Evolutionary conservation across 2,329 filamentous ascomycete genomes (phyloP).

Genomic region (Aureobasidium namibiae): DNA sequence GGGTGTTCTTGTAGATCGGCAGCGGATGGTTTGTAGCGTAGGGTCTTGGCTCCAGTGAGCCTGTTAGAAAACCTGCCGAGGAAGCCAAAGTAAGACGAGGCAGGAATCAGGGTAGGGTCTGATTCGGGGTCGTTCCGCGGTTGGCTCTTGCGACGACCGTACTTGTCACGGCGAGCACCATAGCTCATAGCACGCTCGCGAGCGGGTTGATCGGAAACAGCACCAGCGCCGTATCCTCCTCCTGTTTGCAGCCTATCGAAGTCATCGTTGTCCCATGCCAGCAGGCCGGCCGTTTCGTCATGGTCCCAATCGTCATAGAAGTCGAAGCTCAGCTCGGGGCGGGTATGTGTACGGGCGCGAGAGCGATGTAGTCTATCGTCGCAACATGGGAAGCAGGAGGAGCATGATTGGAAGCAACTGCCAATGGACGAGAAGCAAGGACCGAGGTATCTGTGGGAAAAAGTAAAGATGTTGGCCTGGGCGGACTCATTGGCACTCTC

Average conservation of each 20-base stretch:
- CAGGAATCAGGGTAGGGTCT: constrained; percentile 85
- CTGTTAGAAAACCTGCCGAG: constrained; percentile 76
- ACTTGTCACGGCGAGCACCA: constrained; percentile 54
- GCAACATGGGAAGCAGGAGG: constrained; percentile 64
- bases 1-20: constrained; percentile 87
- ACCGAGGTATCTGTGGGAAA: constrained; percentile 73
- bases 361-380: constrained; percentile 67
- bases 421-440: constrained; percentile 67
- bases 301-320: constrained; percentile 97
- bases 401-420: constrained; percentile 58
- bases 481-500: constrained; percentile 85
- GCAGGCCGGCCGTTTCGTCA: constrained; percentile 52
- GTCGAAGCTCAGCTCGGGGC: constrained; percentile 82
- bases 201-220: constrained; percentile 49
- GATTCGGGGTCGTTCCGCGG: constrained; percentile 41
- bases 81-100: constrained; percentile 78
- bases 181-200: constrained; percentile 85
- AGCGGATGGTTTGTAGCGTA: constrained; percentile 84
- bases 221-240: constrained; percentile 14
- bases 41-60: constrained; percentile 59
- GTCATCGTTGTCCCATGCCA: constrained; percentile 77
- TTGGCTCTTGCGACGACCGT: constrained; percentile 47
- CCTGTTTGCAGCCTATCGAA: constrained; percentile 53
- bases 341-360: constrained; percentile 51
- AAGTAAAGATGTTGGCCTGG: constrained; percentile 83